A percentile compares a stretch with the other conserved stretches of the same genome.
phyloP scores from a whole-genome alignment of 2,329 filamentous ascomycete species.

The Botrytis galanthina region DNA sequence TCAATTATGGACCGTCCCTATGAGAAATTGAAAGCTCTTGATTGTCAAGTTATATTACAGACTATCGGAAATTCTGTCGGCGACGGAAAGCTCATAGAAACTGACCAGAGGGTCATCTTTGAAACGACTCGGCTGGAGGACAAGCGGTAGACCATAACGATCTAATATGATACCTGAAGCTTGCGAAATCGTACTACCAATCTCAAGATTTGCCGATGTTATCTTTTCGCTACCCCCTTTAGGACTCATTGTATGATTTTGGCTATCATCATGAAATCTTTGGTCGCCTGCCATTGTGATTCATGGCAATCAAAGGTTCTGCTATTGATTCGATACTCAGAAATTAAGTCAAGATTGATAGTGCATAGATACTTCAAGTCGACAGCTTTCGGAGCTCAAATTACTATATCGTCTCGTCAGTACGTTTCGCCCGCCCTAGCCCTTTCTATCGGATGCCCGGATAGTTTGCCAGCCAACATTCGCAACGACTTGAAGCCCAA shows the following conservation, averaged over 20 bases:
- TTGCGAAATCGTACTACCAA: not conserved
- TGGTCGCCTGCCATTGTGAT: not conserved
- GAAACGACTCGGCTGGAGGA: not conserved
- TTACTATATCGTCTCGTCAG: not conserved
- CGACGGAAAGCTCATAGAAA: not conserved
- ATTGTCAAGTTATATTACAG: too few relatives aligned
- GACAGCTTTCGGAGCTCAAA: not conserved
- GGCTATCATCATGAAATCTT: not conserved
- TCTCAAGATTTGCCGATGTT: not conserved
- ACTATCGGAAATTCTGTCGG: not conserved
- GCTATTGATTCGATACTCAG: not conserved
- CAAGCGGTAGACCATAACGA: not conserved
- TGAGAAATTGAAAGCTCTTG: too few relatives aligned
- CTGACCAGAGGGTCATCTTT: not conserved
- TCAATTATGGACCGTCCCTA: too few relatives aligned
- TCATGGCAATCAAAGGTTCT: not conserved
- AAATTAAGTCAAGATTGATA: rapidly evolving
- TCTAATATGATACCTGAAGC: not conserved
- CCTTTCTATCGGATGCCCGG: not conserved
- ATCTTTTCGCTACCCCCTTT: not conserved
- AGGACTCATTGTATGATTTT: not conserved
- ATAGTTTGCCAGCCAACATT: not conserved
- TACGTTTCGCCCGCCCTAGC: not conserved
- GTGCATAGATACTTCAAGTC: not conserved
- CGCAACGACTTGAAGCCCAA: not conserved